Conservation (phyloP, 345 rosid species). For the Microcos paniculata region DNA sequence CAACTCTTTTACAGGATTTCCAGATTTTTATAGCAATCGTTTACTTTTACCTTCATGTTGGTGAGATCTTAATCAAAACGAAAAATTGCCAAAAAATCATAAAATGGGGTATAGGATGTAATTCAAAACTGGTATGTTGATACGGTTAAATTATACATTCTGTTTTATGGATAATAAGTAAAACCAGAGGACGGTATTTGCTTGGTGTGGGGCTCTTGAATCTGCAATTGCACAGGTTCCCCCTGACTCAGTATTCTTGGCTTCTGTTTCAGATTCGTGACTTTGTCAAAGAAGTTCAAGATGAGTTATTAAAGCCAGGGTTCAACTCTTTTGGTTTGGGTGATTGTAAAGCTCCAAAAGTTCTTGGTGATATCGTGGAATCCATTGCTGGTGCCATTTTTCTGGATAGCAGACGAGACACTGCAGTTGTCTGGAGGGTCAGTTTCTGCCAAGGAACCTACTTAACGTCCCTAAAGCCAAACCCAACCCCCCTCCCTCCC, state of each 20-base stretch:
- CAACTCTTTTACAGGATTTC: neutral
- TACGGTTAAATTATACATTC: neutral
- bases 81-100: neutral
- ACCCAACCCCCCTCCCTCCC: too few species aligned
- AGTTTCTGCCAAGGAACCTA: slow-evolving; percentile 21
- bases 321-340: slow-evolving; percentile 97
- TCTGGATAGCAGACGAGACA: slow-evolving; percentile 78
- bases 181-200: neutral
- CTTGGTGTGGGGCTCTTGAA: neutral
- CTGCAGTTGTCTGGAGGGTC: slow-evolving; percentile 91
- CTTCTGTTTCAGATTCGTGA: slow-evolving; percentile 70
- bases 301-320: slow-evolving; percentile 79
- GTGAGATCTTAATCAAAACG: neutral
- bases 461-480: neutral
- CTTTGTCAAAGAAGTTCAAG: slow-evolving; percentile 84
- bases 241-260: slow-evolving; percentile 19
- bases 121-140: neutral
- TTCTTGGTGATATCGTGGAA: slow-evolving; percentile 95
- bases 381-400: slow-evolving; percentile 98
- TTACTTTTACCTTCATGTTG: neutral
- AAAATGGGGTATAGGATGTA: neutral
- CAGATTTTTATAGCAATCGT: neutral
- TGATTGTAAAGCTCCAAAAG: slow-evolving; percentile 99
- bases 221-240: neutral
- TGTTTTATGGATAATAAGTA: neutral